A percentile compares a stretch with the other conserved stretches of the same genome.
phyloP scores from a whole-genome alignment of 2,329 filamentous ascomycete species.

The Plenodomus tracheiphilus region DNA sequence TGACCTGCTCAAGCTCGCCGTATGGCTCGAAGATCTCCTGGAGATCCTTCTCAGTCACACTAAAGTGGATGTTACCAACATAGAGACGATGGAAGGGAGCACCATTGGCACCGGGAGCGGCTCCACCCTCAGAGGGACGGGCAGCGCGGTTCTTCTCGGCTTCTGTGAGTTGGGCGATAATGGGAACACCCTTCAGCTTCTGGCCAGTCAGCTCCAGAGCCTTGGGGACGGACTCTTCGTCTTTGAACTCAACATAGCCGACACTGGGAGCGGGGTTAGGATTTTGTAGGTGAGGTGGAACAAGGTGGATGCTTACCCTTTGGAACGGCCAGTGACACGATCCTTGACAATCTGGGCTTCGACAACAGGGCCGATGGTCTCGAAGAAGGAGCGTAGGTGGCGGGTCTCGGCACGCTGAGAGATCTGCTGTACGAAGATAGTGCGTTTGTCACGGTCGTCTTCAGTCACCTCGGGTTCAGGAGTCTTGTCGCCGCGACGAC shows the following conservation, averaged over 20 bases:
- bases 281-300: background rate
- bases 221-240: constrained; percentile 88
- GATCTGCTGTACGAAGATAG: constrained; percentile 97
- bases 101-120: constrained; percentile 72
- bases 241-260: constrained; percentile 98
- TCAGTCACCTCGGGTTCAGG: constrained; percentile 78
- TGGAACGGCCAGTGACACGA: constrained; percentile 91
- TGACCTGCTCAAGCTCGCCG: constrained; percentile 95
- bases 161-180: constrained; percentile 97
- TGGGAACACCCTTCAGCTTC: constrained; percentile 96
- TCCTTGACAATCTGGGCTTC: constrained; percentile 99
- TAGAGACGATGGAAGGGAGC: constrained; percentile 97
- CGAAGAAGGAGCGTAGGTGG: constrained; percentile 92
- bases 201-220: constrained; percentile 98
- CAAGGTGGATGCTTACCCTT: constrained; percentile 71
- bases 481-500: constrained; percentile 45
- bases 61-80: constrained; percentile 99
- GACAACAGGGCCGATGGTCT: constrained; percentile 90
- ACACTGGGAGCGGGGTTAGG: constrained; percentile 63
- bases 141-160: constrained; percentile 99
- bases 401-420: constrained; percentile 90
- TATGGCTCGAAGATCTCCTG: constrained; percentile 97
- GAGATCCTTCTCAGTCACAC: constrained; percentile 93
- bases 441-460: constrained; percentile 94
- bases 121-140: constrained; percentile 65